phyloP scores from a whole-genome alignment of 2,329 filamentous ascomycete genomes.

The Fusarium virguliforme region DNA sequence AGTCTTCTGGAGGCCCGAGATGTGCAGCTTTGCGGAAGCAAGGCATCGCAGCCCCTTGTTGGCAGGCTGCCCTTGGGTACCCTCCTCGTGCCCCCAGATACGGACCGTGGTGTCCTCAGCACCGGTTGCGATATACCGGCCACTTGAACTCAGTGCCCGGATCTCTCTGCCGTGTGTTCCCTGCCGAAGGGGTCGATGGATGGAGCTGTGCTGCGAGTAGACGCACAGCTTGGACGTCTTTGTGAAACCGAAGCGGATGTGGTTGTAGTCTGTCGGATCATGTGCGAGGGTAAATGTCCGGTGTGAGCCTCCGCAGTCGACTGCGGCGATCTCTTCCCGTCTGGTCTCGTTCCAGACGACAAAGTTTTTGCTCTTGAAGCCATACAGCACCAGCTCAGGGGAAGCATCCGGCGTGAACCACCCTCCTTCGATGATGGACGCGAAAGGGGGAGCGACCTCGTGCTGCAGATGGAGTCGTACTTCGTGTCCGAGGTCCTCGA shows the following conservation, averaged over 20 bases:
- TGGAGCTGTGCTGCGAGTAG: constrained; percentile 60
- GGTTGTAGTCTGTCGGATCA: constrained; percentile 52
- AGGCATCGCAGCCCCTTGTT: constrained; percentile 63
- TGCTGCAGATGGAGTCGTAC: constrained; percentile 70
- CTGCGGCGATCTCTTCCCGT: constrained; percentile 77
- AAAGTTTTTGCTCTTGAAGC: constrained; percentile 86
- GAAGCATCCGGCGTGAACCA: constrained; percentile 66
- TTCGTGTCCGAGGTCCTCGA: constrained; percentile 48
- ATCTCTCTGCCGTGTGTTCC: constrained; percentile 93
- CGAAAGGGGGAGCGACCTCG: constrained; percentile 78
- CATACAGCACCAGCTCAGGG: constrained; percentile 79
- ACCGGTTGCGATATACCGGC: constrained; percentile 72
- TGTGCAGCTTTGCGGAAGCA: constrained; percentile 82
- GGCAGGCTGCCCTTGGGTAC: constrained; percentile 15
- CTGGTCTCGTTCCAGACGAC: constrained; percentile 84
- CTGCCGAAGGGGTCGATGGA: constrained; percentile 69
- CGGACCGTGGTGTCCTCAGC: constrained; percentile 83
- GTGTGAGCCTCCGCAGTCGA: constrained; percentile 90
- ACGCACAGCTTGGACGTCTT: constrained; percentile 72
- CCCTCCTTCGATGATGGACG: constrained; percentile 82
- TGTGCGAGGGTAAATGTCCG: constrained; percentile 76
- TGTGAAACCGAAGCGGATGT: constrained; percentile 79
- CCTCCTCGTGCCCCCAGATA: constrained; percentile 71
- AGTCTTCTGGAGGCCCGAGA: constrained; percentile 86
- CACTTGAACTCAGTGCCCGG: constrained; percentile 64